These are phyloP conservation scores for Candida khao-thaluensis DNA, from an alignment of 805 yeast species.

Conservation along the genomic window DNA sequence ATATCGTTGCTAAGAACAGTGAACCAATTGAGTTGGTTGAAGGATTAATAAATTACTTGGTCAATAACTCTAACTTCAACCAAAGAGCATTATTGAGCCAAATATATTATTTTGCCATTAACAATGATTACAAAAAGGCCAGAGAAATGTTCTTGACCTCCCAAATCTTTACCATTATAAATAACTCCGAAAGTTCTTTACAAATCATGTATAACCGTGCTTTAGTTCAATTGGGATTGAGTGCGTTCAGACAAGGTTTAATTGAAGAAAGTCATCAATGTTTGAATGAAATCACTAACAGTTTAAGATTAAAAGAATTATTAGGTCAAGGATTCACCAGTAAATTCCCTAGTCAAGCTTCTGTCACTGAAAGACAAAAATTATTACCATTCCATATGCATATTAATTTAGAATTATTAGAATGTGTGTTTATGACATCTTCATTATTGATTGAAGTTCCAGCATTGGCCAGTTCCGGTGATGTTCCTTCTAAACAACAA, in stretches of 20 bases:
- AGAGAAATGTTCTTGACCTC: conserved; percentile 86
- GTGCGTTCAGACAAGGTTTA: conserved; percentile 90
- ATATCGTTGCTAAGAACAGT: conserved; percentile 32
- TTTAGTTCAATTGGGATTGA: conserved; percentile 89
- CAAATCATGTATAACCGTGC: conserved; percentile 96
- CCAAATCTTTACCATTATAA: conserved; percentile 79
- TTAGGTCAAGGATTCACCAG: conserved; percentile 84
- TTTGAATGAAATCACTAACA: conserved; percentile 81
- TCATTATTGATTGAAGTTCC: conserved; percentile 92
- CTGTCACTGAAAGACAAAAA: conserved; percentile 69
- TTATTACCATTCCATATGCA: conserved; percentile 98
- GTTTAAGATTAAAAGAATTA: conserved; percentile 84
- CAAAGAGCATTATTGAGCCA: conserved; percentile 82
- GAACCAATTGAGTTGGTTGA: conserved; percentile 54
- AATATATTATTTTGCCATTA: conserved; percentile 88
- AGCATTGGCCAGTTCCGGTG: conserved; percentile 69
- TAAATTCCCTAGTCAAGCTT: conserved; percentile 58
- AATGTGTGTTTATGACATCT: conserved; percentile 88
- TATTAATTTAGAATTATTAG: conserved; percentile 91
- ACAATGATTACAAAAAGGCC: conserved; percentile 78
- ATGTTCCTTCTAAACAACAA: conserved; percentile 62
- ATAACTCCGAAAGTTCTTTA: conserved; percentile 77
- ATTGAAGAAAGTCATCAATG: conserved; percentile 84
- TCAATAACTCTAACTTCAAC: conserved; percentile 67
- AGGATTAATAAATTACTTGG: conserved; percentile 59